phyloP scores from a whole-genome alignment of 176 grass and related monocot genomes.

The Alopecurus myosuroides region DNA sequence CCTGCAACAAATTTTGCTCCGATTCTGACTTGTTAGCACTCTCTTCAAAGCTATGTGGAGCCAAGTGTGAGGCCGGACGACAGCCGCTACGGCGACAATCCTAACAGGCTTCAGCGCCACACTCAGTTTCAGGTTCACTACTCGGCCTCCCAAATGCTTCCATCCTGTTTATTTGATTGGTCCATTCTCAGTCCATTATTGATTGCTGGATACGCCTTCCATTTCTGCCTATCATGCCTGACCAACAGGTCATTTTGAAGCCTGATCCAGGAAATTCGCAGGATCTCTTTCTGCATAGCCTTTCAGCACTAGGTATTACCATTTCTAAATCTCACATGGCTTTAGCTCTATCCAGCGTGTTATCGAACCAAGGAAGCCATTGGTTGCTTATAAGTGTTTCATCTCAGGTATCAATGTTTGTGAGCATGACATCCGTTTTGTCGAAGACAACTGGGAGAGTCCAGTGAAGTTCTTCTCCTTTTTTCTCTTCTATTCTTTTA shows the following conservation, averaged over 20 bases:
- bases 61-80: constrained; percentile 93
- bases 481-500: neutral
- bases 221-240: neutral
- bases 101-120: constrained; percentile 90
- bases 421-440: constrained; percentile 94
- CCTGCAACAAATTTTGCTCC: neutral
- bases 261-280: constrained; percentile 90
- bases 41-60: constrained; percentile 70
- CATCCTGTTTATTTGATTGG: neutral
- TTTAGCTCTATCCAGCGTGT: neutral
- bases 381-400: neutral
- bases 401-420: constrained; percentile 63
- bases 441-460: constrained; percentile 98
- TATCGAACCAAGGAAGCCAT: neutral
- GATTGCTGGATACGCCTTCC: neutral
- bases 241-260: constrained; percentile 85
- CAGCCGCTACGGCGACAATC: constrained; percentile 96
- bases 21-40: neutral
- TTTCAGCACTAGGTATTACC: constrained; percentile 74
- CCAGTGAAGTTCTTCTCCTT: constrained; percentile 46
- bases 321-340: neutral
- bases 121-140: constrained; percentile 85
- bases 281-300: constrained; percentile 85
- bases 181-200: neutral
- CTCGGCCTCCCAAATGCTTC: too few species aligned